Percentiles rank a stretch among this genome's conserved stretches.
Evolutionary conservation across 1,284 basidiomycete genomes (phyloP).

Genomic region (Austroboletus niveus): DNA sequence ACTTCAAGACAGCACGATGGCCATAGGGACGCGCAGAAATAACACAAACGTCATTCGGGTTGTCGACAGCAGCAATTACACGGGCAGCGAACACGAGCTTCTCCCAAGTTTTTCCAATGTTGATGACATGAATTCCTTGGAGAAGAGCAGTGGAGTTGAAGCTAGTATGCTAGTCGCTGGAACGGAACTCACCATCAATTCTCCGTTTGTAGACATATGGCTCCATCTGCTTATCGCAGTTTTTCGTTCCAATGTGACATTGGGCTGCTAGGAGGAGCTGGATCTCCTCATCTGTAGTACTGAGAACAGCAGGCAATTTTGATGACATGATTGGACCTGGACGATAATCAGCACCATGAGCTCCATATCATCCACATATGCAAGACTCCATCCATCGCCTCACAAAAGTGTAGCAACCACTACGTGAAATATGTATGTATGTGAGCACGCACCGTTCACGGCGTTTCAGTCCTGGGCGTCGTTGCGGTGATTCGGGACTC

Average conservation of each 20-base stretch:
- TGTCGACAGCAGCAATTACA: slow-evolving; percentile 93
- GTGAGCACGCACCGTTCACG: slow-evolving; percentile 22
- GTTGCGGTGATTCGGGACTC: slow-evolving; percentile 20
- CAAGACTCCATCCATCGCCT: slow-evolving; percentile 31
- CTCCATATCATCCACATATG: slow-evolving; percentile 35
- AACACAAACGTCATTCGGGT: slow-evolving; percentile 97
- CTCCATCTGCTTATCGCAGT: slow-evolving; percentile 99
- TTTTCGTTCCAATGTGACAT: slow-evolving; percentile 97
- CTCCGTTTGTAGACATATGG: slow-evolving; percentile 98
- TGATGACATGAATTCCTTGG: slow-evolving; percentile 91
- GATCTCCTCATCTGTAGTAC: slow-evolving; percentile 96
- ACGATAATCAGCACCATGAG: slow-evolving; percentile 19
- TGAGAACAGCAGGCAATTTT: slow-evolving; percentile 91
- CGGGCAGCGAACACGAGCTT: slow-evolving; percentile 96
- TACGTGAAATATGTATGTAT: not conserved
- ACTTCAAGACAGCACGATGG: slow-evolving; percentile 99
- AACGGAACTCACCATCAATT: slow-evolving; percentile 73
- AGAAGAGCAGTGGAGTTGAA: slow-evolving; percentile 6
- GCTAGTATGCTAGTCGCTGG: not conserved
- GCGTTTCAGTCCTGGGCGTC: slow-evolving; percentile 24
- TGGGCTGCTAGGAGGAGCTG: slow-evolving; percentile 93
- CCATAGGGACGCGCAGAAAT: slow-evolving; percentile 98
- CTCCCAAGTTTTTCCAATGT: slow-evolving; percentile 99
- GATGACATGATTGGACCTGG: slow-evolving; percentile 58
- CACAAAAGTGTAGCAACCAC: slow-evolving; percentile 17